These are phyloP conservation scores for Escallonia herrerae DNA, from an alignment of 129 eudicot species.

Conservation along the genomic window DNA sequence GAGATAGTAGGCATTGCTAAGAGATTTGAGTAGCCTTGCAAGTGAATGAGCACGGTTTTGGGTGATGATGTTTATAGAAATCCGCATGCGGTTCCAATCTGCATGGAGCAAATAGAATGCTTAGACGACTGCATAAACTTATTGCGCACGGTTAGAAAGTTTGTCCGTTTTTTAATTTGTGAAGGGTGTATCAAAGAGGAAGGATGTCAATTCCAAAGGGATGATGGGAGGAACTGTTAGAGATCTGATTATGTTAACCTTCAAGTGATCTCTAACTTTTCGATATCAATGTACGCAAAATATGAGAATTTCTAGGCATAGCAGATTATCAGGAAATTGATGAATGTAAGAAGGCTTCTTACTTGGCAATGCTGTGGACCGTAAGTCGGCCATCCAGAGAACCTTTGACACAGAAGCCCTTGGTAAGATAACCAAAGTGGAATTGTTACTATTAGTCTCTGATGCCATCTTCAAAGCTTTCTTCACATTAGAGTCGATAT, in stretches of 20 bases:
- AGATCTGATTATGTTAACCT: too few relatives aligned
- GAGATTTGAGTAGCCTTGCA: constrained; percentile 69
- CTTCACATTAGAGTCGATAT: constrained; percentile 50
- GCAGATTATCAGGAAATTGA: background rate
- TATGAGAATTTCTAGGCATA: background rate
- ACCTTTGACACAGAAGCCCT: constrained; percentile 59
- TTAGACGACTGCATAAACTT: too few relatives aligned
- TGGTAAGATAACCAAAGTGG: constrained; percentile 69
- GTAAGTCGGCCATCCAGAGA: constrained; percentile 95
- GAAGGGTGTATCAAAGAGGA: too few relatives aligned
- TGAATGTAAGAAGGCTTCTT: constrained; percentile 20
- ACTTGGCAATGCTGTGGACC: constrained; percentile 92
- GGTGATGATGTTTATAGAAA: constrained; percentile 76
- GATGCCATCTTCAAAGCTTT: constrained; percentile 82
- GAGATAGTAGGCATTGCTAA: constrained; percentile 64
- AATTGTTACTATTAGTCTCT: constrained; percentile 37
- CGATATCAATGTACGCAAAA: background rate
- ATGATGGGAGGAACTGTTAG: too few relatives aligned
- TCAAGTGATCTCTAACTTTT: too few relatives aligned
- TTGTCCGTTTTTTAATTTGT: too few relatives aligned
- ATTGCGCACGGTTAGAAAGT: too few relatives aligned
- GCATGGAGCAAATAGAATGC: constrained; percentile 6
- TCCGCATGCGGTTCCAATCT: constrained; percentile 90
- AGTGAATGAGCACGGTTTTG: constrained; percentile 80
- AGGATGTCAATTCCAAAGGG: too few relatives aligned